Evolutionary conservation across 2,329 filamentous ascomycete genomes (phyloP), one percentile per base, ranked within the genome.

Genomic region (Exserohilum rostratum): DNA sequence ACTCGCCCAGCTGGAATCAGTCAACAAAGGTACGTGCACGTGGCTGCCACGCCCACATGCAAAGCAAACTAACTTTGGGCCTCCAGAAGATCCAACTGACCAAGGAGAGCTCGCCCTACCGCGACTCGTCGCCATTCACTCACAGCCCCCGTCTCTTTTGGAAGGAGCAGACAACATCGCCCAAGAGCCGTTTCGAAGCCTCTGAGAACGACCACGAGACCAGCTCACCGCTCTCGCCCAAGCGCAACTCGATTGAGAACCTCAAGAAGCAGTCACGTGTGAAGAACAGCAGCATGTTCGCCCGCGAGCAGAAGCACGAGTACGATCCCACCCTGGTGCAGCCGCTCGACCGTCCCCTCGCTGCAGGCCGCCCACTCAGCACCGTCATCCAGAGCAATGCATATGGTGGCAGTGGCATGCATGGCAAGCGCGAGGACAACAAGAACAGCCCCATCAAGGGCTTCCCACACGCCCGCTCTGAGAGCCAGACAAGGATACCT

Each of bases 221-320:
- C 53, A 60, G 54, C 38, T 87, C 89, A 11, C 85, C 89, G 10
- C 85, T 88, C 6, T 88, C 89, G 40, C 87, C 90, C 18, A 88
- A 86, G 53, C 90, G 93, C 71, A 90, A 91, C 40, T 98, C 93
- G 15, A 93, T 99, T 64, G 95, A 99, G 83, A 93, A 93, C 70
- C 83, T 99, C 55, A 96, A 97, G 79, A 91, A 89, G 74, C 93
- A 92, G 29, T 96, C 93, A 50, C 90, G 95, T 57, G 95, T 99
- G 69, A 96, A 93, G 83, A 98, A 96, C 80, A 97, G 93, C 83
- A 96, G 89, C 79, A 97, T 98, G 83, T 91, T 96, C 73, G 92
- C 91, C 37, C 89, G 93, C 50, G 93, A 97, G 78, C 89, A 92
- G 72, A 93, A 93, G 78, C 87, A 92, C 74, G 90, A 96, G 79